These are phyloP conservation scores for Gracilariopsis chorda DNA, from an alignment of 23 red algal species.

Conservation along the genomic window DNA sequence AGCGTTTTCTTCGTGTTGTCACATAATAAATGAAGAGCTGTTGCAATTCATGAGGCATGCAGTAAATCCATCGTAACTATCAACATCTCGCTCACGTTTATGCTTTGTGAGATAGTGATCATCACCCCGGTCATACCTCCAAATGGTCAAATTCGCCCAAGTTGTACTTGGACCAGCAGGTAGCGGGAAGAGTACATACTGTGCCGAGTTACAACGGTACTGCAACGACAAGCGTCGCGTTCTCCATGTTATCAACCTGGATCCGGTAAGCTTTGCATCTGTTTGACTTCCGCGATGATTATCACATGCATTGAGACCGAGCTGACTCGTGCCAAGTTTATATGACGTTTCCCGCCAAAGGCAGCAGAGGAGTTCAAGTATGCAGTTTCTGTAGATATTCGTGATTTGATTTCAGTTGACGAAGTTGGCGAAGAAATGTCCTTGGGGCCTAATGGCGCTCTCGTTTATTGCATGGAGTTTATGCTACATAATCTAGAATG, in stretches of 20 bases:
- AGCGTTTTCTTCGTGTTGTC: too few species aligned
- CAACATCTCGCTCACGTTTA: too few species aligned
- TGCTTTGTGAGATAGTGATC: too few species aligned
- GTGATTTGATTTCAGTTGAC: constrained; percentile 85
- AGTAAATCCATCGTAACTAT: too few species aligned
- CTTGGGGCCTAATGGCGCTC: constrained; percentile 90
- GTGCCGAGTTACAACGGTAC: constrained; percentile 79
- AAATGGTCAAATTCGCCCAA: constrained; percentile 84
- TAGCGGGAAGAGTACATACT: constrained; percentile 93
- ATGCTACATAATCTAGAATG: constrained; percentile 88
- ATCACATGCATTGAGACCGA: too few species aligned
- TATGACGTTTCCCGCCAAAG: neutral
- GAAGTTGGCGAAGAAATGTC: constrained; percentile 82
- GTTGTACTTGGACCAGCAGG: constrained; percentile 97
- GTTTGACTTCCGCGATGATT: neutral
- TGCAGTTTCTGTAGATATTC: constrained; percentile 71
- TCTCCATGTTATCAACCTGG: constrained; percentile 94
- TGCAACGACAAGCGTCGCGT: constrained; percentile 50
- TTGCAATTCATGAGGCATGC: too few species aligned
- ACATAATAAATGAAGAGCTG: too few species aligned
- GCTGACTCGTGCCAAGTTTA: too few species aligned
- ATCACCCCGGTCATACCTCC: too few species aligned
- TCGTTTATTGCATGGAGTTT: constrained; percentile 99
- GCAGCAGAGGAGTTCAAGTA: constrained; percentile 85
- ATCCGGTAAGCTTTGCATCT: constrained; percentile 80